Base-by-base conservation (phyloP, 129 eudicot genomes). In the Dittrichia graveolens region DNA sequence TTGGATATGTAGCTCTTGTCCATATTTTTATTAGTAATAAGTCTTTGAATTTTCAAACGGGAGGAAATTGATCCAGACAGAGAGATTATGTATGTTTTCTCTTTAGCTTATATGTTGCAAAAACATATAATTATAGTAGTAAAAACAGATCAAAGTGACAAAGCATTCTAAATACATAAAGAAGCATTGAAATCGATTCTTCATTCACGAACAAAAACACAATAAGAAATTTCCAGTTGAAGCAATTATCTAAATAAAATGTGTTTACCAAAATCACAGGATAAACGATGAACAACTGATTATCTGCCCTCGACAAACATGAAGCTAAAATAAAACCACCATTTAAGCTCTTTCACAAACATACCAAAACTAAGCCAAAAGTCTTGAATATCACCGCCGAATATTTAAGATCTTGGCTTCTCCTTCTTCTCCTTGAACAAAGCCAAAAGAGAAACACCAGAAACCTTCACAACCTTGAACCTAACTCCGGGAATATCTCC, bases 401-500 rank as follows among this genome's bases (percentile, higher is more conserved):
- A 7, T 6, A 35, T n/a, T 43, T 83, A 86, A 77, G 91, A 86
- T 76, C 91, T 86, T 9, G 91, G 91, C 77, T 86, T 86, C 71
- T 86, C 91, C 77, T 86, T 86, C 73, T 86, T 86, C 79, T 86
- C 91, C 69, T 86, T 86, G 71, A 86, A 86, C 6, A 86, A 79
- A 40, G 91, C 91, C 76, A 86, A 78, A 8, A 86, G 88, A 10
- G 91, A 86, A 13, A 86, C 91, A 60, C 91, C 91, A 13, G 91
- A 83, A 44, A 86, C 91, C 88, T 86, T 86, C 75, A 86, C 91
- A 24, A 86, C 91, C 87, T 86, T 86, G 71, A 86, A 86, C 71
- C 91, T 75, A 8, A 86, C 91, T 59, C 91, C 91, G 8, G 91
- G 91, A 86, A 86, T 86, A 83, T 86, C 91, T 76, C 91, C 91